Base-by-base conservation (phyloP, 441 rosid genomes). In the Pelargonium hybrid region DNA sequence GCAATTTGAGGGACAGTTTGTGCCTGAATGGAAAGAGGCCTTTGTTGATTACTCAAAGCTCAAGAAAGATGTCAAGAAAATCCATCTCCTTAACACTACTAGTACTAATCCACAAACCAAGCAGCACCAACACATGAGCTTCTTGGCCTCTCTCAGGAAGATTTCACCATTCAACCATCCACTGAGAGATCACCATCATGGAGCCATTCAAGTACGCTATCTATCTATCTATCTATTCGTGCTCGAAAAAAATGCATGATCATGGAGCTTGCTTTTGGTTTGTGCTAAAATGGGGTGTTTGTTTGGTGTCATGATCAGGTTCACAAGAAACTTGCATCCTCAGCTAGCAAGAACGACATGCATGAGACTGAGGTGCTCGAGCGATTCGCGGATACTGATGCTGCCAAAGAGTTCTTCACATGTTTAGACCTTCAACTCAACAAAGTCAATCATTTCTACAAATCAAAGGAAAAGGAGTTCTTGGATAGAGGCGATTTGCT, bases 1-100 rank as follows among this genome's bases (percentile, higher is more conserved):
- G 82, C 96, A 90, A 70, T 91, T 91, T 48, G 92, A 94, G 72
- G 96, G 89, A 7, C 98, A 94, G 82, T 90, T 94, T 25, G 91
- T 94, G 59, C 97, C 98, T 7, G 98, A 94, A 67, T 94, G 98
- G 98, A 94, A 89, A 84, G 96, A 91, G 1, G 98, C 98, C 23
- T 94, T 94, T 65, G 93, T 94, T 66, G 96, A 94, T 85, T 94
- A 92, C 74, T 83, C 88, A 82, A 79, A 88, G 79, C 92, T 94
- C 82, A 94, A 92, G 84, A 84, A 89, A 68, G 91, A 87, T 77
- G 82, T 94, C 56, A 88, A 94, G 80, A 87, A 81, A 34, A 82
- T 87, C 73, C 89, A 80, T 71, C 74, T 83, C 17, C 83, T 72
- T 47, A 73, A 75, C 74, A 72, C 11, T 59, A 67, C 8, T 14